phyloP scores from a whole-genome alignment of 2,329 filamentous ascomycete species.

The Nothomitra cinnamomea region DNA sequence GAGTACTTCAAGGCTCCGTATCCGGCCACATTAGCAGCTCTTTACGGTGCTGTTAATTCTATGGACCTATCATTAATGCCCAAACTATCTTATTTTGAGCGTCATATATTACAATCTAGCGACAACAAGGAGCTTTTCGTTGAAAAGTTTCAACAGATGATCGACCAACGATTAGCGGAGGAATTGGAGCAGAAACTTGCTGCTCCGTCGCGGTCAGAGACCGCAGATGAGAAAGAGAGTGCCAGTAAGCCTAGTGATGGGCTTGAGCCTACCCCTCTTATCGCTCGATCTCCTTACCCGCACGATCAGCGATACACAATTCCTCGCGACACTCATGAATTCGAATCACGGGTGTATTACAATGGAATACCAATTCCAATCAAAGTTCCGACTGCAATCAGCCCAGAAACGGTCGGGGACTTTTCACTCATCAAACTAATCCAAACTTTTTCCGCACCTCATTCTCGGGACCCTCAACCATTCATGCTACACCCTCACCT shows the following conservation, averaged over 20 bases:
- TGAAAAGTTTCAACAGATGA: slow-evolving; percentile 94
- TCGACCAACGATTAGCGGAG: slow-evolving; percentile 61
- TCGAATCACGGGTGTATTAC: slow-evolving; percentile 88
- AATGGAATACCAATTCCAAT: slow-evolving; percentile 94
- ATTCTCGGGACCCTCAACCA: slow-evolving; percentile 66
- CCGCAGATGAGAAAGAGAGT: slow-evolving; percentile 19
- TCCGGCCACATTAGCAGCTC: slow-evolving; percentile 67
- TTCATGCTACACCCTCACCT: slow-evolving; percentile 81
- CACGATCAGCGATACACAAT: slow-evolving; percentile 46
- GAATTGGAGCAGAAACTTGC: slow-evolving; percentile 26
- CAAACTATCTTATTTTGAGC: slow-evolving; percentile 64
- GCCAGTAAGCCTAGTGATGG: slow-evolving; percentile 45
- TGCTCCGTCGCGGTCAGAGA: slow-evolving; percentile 6
- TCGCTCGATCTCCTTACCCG: neutral
- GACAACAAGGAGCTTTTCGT: slow-evolving; percentile 94
- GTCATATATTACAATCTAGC: slow-evolving; percentile 70
- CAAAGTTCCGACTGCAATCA: slow-evolving; percentile 85
- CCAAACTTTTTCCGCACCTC: slow-evolving; percentile 74
- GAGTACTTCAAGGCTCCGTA: slow-evolving; percentile 92
- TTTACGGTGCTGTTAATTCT: slow-evolving; percentile 84
- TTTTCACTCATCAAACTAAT: slow-evolving; percentile 96
- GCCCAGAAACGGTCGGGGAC: slow-evolving; percentile 91
- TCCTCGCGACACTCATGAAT: slow-evolving; percentile 91
- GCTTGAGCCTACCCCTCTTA: slow-evolving; percentile 34
- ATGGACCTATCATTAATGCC: slow-evolving; percentile 97